Evolutionary conservation across 2,329 filamentous ascomycete species (phyloP).

Genomic region (Fusarium udum): DNA sequence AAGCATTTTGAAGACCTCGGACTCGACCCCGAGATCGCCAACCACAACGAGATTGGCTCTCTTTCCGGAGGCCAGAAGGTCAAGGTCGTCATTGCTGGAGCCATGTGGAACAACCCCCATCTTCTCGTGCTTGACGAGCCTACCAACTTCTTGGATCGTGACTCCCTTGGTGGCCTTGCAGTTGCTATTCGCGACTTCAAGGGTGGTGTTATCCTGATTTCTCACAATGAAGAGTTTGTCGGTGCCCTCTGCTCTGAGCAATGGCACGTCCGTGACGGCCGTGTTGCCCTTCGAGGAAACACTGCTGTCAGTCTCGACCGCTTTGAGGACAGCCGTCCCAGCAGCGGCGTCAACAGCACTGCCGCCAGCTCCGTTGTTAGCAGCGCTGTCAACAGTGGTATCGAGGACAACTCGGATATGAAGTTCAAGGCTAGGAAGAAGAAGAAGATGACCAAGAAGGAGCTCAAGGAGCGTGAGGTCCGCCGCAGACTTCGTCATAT

Average conservation of each 20-base stretch:
- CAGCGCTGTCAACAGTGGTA: slow-evolving; percentile 78
- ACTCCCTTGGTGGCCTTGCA: slow-evolving; percentile 95
- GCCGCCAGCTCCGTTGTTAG: slow-evolving; percentile 65
- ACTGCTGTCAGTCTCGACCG: slow-evolving; percentile 78
- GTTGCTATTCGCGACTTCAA: slow-evolving; percentile 98
- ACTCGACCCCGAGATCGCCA: slow-evolving; percentile 95
- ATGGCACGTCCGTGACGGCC: slow-evolving; percentile 91
- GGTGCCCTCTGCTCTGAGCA: slow-evolving; percentile 95
- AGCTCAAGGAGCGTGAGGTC: slow-evolving; percentile 92
- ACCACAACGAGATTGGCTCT: slow-evolving; percentile 97
- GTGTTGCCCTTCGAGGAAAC: slow-evolving; percentile 84
- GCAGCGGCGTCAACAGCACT: slow-evolving; percentile 63
- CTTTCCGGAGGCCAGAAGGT: slow-evolving; percentile 98
- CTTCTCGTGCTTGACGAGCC: slow-evolving; percentile 97
- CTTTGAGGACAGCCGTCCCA: slow-evolving; percentile 84
- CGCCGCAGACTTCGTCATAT: slow-evolving; percentile 87
- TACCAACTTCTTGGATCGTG: slow-evolving; percentile 98
- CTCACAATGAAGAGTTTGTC: slow-evolving; percentile 99
- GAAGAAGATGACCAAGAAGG: slow-evolving; percentile 99
- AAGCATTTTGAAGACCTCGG: slow-evolving; percentile 99
- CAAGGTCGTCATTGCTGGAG: slow-evolving; percentile 95
- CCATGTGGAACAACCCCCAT: slow-evolving; percentile 99
- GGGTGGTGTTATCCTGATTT: slow-evolving; percentile 98
- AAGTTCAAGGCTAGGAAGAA: slow-evolving; percentile 93
- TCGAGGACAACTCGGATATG: slow-evolving; percentile 80